Evolutionary conservation across 2,329 filamentous ascomycete species (phyloP), one percentile per base, ranked within the genome.

Genomic region (Purpureocillium lavendulum): DNA sequence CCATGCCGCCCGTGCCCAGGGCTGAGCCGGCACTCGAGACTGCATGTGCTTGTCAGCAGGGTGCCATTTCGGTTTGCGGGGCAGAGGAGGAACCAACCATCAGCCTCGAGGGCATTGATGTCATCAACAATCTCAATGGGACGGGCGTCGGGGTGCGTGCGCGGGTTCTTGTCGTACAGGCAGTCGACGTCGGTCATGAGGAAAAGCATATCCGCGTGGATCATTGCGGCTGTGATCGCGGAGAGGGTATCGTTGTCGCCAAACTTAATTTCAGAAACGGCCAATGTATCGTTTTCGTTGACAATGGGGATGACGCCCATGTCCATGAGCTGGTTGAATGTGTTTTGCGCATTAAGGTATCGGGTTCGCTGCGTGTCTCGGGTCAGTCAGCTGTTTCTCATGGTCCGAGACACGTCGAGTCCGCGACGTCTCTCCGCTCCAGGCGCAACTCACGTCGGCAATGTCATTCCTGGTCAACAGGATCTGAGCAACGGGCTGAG

Each of bases 131-230:
- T 84, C 55, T 94, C 84, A 43, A 98, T 97, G 1, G 92, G 80
- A 54, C 83, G 77, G 8, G 92, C 92, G 54, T 96, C 84, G 0
- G 87, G 80, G 53, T 94, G 72, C 2, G 79, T 82, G 24, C 92
- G 77, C 1, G 92, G 92, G 53, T 98, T 98, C 62, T 90, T 92
- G 62, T 94, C 88, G 61, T 98, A 98, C 11, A 98, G 71, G 57
- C 90, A 96, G 59, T 98, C 92, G 35, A 98, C 92, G 57, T 98
- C 92, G 1, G 92, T 98, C 92, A 98, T 97, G 47, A 98, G 74
- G 64, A 98, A 98, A 9, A 98, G 73, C 53, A 95, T 87, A 56
- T 98, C 89, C 37, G 92, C 92, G 54, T 95, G 87, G 15, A 97
- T 86, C 88, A 97, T 97, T 49, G 85, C 92, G 1, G 92, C 87